phyloP scores from a whole-genome alignment of 2,329 filamentous ascomycete species.

The Fusarium tricinctum region DNA sequence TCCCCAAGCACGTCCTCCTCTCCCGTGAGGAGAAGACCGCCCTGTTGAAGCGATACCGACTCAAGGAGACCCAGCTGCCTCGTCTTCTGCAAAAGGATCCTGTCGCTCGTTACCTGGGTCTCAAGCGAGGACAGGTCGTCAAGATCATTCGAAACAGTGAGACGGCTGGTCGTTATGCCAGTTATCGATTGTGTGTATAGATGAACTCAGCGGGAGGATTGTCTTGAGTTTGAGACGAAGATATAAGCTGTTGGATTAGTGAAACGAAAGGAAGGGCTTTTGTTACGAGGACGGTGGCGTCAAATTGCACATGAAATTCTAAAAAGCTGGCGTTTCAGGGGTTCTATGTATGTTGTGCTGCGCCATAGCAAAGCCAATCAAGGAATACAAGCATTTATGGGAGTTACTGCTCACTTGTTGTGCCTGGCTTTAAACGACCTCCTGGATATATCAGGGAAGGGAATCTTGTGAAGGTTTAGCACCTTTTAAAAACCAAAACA shows the following conservation, averaged over 20 bases:
- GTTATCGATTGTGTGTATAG: slow-evolving; percentile 82
- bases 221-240: slow-evolving; percentile 7
- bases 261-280: slow-evolving; percentile 34
- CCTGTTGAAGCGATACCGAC: slow-evolving; percentile 87
- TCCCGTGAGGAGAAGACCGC: slow-evolving; percentile 90
- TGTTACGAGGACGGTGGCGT: slow-evolving; percentile 48
- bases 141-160: slow-evolving; percentile 98
- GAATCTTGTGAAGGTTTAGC: background rate
- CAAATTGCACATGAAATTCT: slow-evolving; percentile 50
- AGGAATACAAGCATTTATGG: slow-evolving; percentile 34
- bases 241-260: slow-evolving; percentile 23
- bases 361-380: slow-evolving; percentile 48
- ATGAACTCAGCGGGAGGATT: background rate
- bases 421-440: background rate
- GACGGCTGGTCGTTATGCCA: slow-evolving; percentile 95
- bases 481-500: background rate
- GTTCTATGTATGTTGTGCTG: slow-evolving; percentile 50
- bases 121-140: slow-evolving; percentile 93
- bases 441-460: background rate
- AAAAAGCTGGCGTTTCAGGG: slow-evolving; percentile 52
- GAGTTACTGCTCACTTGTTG: background rate
- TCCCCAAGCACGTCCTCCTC: slow-evolving; percentile 92
- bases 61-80: slow-evolving; percentile 98
- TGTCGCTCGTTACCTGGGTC: slow-evolving; percentile 89
- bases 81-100: slow-evolving; percentile 93